A percentile compares a stretch with the other conserved stretches of the same genome.
Conservation (phyloP, 2,329 filamentous ascomycete genomes). For the Sclerotinia glacialis region DNA sequence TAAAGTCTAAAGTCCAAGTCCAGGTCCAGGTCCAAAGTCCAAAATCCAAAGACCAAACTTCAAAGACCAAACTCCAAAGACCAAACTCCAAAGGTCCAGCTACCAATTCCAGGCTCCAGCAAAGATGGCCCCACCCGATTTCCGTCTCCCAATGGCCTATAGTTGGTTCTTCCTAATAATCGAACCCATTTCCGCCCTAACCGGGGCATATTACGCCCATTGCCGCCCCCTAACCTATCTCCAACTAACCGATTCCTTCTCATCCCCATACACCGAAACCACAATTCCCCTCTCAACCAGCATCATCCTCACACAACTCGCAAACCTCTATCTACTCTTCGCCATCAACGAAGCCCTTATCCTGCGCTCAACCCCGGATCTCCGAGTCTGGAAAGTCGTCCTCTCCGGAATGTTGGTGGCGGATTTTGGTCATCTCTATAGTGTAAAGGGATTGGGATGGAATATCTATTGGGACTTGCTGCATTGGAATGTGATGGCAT, state of each 20-base stretch:
- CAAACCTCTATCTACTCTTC: conserved; percentile 75
- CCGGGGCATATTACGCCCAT: conserved; percentile 53
- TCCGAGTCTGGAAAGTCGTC: conserved; percentile 67
- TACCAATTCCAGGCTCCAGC: not conserved
- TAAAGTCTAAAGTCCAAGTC: too few species aligned
- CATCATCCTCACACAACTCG: conserved; percentile 70
- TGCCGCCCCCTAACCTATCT: conserved; percentile 58
- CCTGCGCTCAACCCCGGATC: conserved; percentile 64
- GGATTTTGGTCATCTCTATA: conserved; percentile 74
- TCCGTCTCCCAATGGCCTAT: conserved; percentile 59
- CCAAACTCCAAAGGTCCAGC: not conserved
- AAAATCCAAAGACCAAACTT: not conserved
- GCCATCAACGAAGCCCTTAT: conserved; percentile 75
- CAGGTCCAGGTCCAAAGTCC: not conserved
- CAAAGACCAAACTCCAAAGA: too few species aligned
- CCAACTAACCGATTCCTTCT: conserved; percentile 53
- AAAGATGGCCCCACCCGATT: conserved; percentile 36
- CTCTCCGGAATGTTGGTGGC: conserved; percentile 67
- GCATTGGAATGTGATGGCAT: conserved; percentile 65
- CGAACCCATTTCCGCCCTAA: conserved; percentile 57
- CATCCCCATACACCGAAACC: conserved; percentile 28
- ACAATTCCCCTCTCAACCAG: conserved; percentile 56
- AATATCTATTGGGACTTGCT: conserved; percentile 56
- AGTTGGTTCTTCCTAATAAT: conserved; percentile 72
- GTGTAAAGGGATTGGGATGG: conserved; percentile 56